Conservation (phyloP, 495 filamentous ascomycete species). For the Penicillium angulare region DNA sequence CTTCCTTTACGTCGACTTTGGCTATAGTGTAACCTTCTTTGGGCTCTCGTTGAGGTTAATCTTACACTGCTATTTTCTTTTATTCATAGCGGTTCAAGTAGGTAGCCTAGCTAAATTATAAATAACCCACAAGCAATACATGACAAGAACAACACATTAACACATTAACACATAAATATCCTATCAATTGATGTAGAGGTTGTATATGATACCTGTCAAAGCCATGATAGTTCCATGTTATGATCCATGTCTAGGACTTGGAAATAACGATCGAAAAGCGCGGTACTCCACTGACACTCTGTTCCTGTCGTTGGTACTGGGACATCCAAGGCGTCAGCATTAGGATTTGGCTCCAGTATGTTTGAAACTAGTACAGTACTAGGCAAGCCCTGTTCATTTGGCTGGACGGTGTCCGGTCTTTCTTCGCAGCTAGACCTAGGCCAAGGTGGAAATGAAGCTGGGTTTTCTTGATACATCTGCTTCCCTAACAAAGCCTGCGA, state of each 20-base stretch:
- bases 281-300: constrained; percentile 19
- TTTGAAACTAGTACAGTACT: too few relatives aligned
- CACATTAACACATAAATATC: too few relatives aligned
- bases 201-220: too few relatives aligned
- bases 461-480: neutral
- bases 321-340: neutral
- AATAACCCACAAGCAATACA: too few relatives aligned
- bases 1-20: constrained; percentile 2
- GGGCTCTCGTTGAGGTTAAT: neutral
- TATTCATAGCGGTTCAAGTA: neutral
- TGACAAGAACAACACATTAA: too few relatives aligned
- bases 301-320: constrained; percentile 15
- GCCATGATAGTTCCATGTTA: too few relatives aligned
- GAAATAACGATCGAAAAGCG: constrained; percentile 16
- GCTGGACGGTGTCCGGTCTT: too few relatives aligned
- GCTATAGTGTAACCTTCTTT: neutral
- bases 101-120: neutral
- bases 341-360: neutral
- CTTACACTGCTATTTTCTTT: neutral
- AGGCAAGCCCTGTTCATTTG: too few relatives aligned
- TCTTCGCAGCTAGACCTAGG: too few relatives aligned
- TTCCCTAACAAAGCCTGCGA: constrained; percentile 9
- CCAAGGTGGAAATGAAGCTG: neutral
- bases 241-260: constrained; percentile 7
- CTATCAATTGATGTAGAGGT: too few relatives aligned